phyloP scores from a whole-genome alignment of 352 stramenopile genomes.

The Thraustotheca clavata region DNA sequence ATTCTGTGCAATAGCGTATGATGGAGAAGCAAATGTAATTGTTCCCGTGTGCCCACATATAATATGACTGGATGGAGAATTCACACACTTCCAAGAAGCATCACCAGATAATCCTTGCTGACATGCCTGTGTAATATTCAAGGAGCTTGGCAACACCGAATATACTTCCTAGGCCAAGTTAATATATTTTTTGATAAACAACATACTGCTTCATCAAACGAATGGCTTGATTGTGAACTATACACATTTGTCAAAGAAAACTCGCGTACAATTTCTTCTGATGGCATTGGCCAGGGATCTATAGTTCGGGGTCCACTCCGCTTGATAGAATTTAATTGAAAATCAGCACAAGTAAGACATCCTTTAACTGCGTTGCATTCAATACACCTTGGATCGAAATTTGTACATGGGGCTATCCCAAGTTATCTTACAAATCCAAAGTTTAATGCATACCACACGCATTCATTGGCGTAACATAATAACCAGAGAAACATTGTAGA shows the following conservation, averaged over 20 bases:
- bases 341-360: slow-evolving; percentile 88
- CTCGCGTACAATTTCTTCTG: slow-evolving; percentile 84
- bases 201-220: slow-evolving; percentile 90
- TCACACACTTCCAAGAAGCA: slow-evolving; percentile 52
- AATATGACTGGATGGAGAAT: slow-evolving; percentile 50
- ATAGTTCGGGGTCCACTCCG: slow-evolving; percentile 74
- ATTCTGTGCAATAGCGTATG: slow-evolving; percentile 77
- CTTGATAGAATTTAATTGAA: slow-evolving; percentile 85
- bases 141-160: slow-evolving; percentile 38
- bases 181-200: slow-evolving; percentile 30
- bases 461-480: slow-evolving; percentile 61
- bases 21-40: slow-evolving; percentile 78
- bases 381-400: slow-evolving; percentile 88
- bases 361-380: slow-evolving; percentile 53
- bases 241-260: slow-evolving; percentile 88
- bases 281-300: slow-evolving; percentile 61
- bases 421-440: background rate
- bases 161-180: slow-evolving; percentile 11
- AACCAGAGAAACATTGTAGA: slow-evolving; percentile 79
- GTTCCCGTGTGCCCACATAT: slow-evolving; percentile 88
- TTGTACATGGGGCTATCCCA: slow-evolving; percentile 58
- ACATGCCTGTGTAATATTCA: slow-evolving; percentile 33
- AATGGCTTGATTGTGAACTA: slow-evolving; percentile 74
- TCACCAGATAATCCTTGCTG: slow-evolving; percentile 50
- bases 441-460: slow-evolving; percentile 45